A percentile compares a stretch with the other conserved stretches of the same genome.
These are phyloP conservation scores for Plantago rigida DNA, from an alignment of 305 asterid genomes.

Conservation along the genomic window DNA sequence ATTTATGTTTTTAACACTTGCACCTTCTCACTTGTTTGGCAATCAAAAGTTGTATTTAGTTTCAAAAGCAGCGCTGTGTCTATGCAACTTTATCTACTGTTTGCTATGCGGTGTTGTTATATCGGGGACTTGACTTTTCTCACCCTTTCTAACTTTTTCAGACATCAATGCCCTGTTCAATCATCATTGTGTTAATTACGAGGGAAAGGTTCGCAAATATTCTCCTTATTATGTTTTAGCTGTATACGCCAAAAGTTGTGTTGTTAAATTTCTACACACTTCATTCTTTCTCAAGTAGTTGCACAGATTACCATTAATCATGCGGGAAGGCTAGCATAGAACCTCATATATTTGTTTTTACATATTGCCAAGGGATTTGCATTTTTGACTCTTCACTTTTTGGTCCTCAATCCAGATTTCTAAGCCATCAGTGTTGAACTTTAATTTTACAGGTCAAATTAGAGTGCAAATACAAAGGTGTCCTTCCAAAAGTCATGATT, in stretches of 20 bases:
- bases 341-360: too few species aligned
- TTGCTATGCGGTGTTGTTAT: conserved; percentile 15
- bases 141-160: conserved; percentile 34
- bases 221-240: conserved; percentile 22
- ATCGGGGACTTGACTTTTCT: conserved; percentile 12
- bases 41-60: not conserved
- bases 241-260: not conserved
- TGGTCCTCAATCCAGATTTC: not conserved
- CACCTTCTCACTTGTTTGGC: not conserved
- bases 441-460: conserved; percentile 53
- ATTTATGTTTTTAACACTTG: too few species aligned
- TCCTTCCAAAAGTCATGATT: conserved; percentile 69
- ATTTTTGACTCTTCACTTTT: too few species aligned
- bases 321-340: too few species aligned
- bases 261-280: conserved; percentile 5
- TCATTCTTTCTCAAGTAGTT: conserved; percentile 9
- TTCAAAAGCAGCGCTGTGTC: not conserved
- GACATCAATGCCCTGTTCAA: conserved; percentile 72
- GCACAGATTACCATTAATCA: not conserved
- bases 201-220: conserved; percentile 66
- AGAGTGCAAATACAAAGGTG: conserved; percentile 67
- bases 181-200: conserved; percentile 69
- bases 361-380: too few species aligned
- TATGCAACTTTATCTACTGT: conserved; percentile 1
- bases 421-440: conserved; percentile 1